Evolutionary conservation across 1,284 basidiomycete genomes (phyloP).

Genomic region (Schizophyllum amplum): DNA sequence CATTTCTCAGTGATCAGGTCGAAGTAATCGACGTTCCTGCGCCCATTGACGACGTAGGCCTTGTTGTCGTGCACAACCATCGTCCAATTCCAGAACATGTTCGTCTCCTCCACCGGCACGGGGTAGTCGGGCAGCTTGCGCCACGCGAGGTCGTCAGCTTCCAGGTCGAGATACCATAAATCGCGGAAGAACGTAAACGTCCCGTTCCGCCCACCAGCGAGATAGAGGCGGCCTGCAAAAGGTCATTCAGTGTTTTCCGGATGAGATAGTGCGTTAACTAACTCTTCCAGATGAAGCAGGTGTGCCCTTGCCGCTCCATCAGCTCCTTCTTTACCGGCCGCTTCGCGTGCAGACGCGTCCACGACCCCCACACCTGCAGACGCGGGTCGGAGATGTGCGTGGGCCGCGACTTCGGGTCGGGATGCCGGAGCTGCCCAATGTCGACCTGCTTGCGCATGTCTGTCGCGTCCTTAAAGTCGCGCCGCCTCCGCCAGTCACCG

Average conservation of each 20-base stretch:
- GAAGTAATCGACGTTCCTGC: conserved; percentile 11
- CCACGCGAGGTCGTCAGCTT: conserved; percentile 8
- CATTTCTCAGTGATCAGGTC: conserved; percentile 13
- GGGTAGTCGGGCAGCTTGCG: conserved; percentile 11
- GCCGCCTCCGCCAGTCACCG: background rate
- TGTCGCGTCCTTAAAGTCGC: background rate
- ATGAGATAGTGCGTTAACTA: background rate
- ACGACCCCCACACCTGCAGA: conserved; percentile 12
- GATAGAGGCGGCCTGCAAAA: conserved; percentile 8
- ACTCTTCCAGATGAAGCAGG: conserved; percentile 15
- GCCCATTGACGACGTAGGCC: conserved; percentile 14
- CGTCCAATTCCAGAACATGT: conserved; percentile 10
- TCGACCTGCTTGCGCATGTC: background rate
- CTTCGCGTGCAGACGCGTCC: conserved; percentile 9
- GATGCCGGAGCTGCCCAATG: conserved; percentile 12
- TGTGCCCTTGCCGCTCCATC: conserved; percentile 2
- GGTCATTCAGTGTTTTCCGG: background rate
- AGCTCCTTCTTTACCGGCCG: background rate
- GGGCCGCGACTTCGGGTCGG: conserved; percentile 6
- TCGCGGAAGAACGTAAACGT: conserved; percentile 13
- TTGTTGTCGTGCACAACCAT: conserved; percentile 8
- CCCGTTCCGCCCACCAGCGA: conserved; percentile 10
- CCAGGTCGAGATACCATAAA: conserved; percentile 13
- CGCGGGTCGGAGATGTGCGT: background rate
- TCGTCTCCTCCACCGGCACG: background rate